Evolutionary conservation across 164 flowering plant genomes (phyloP).

Genomic region (Vitis rotundifolia): DNA sequence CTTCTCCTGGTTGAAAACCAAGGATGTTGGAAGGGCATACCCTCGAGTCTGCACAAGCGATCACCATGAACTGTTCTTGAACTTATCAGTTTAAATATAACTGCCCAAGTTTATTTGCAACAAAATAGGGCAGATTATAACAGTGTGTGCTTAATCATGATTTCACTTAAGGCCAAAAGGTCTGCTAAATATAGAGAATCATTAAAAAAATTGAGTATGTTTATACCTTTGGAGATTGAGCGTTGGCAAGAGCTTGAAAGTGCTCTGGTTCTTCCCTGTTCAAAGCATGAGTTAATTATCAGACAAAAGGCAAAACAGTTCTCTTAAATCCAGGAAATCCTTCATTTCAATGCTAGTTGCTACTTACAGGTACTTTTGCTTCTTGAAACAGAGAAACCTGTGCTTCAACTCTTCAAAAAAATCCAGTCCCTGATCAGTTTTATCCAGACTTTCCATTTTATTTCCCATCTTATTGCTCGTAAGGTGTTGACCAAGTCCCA

Average conservation of each 20-base stretch:
- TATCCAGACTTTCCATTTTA: conserved; percentile 18
- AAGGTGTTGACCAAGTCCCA: conserved; percentile 26
- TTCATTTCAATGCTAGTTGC: neutral
- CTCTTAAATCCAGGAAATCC: conserved; percentile 1
- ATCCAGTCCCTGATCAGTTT: conserved; percentile 23
- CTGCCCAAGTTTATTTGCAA: neutral
- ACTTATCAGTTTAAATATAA: conserved; percentile 30
- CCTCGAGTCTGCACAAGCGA: conserved; percentile 43
- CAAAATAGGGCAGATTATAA: neutral
- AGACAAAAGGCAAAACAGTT: neutral
- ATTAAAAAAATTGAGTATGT: neutral
- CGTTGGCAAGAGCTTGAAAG: conserved; percentile 58
- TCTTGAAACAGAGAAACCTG: conserved; percentile 73
- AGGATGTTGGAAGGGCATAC: conserved; percentile 39
- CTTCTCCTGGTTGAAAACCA: conserved; percentile 41
- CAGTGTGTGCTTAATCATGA: too few relatives aligned
- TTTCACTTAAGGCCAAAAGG: too few relatives aligned
- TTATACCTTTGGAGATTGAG: conserved; percentile 78
- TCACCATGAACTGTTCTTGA: conserved; percentile 42
- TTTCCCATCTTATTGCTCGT: conserved; percentile 16
- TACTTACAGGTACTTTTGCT: conserved; percentile 65
- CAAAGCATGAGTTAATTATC: neutral
- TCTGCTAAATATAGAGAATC: neutral
- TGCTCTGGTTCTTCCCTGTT: conserved; percentile 61
- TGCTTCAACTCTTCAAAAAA: conserved; percentile 52